Base-by-base conservation (phyloP, 2,329 filamentous ascomycete species). In the Cephalotrichum gorgonifer region DNA sequence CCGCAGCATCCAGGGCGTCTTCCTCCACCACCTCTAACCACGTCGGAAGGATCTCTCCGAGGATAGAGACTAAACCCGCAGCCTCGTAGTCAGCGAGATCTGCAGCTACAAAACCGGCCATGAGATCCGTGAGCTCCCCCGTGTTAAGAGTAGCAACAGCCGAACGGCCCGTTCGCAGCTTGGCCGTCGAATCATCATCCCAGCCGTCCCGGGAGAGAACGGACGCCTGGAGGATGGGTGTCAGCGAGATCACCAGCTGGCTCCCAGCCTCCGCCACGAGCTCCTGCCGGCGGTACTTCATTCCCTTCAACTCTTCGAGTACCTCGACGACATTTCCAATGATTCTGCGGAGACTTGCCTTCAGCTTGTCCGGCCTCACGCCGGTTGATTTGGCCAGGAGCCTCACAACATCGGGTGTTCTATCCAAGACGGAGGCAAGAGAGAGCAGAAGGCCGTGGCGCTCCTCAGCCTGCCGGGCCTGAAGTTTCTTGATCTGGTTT, bases 401-500 rank as follows among this genome's bases (percentile, higher is more conserved):
- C 5, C 17, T 26, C 7, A 60, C 43, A 20, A 71, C 51, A 3
- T 55, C 57, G 1, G 73, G 69, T 11, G 77, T 56, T 6, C 62
- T 61, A 47, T 81, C 72, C 4, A 83, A 57, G 0, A 85, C 65
- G 5, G 76, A 71, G 2, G 83, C 76, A n/a, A 85, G 64, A 27
- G 76, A 75, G 7, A 85, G 62, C 1, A 86, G 58, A 4, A 87
- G 63, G 0, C 85, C 85, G 57, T 89, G 85, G 2, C 80, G 71
- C 57, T 86, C 81, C 57, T 87, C 83, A 2, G 83, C 75, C 56
- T 88, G 80, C 28, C 82, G 71, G 2, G 62, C 55, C 51, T 74
- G 67, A 14, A 86, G 61, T 23, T 57, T 57, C 38, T 60, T 59
- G 12, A 86, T 59, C 4, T 69, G 66, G 3, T 55, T 56, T 17